Base-by-base conservation (phyloP, 2,329 filamentous ascomycete species). In the Fusarium hostae region DNA sequence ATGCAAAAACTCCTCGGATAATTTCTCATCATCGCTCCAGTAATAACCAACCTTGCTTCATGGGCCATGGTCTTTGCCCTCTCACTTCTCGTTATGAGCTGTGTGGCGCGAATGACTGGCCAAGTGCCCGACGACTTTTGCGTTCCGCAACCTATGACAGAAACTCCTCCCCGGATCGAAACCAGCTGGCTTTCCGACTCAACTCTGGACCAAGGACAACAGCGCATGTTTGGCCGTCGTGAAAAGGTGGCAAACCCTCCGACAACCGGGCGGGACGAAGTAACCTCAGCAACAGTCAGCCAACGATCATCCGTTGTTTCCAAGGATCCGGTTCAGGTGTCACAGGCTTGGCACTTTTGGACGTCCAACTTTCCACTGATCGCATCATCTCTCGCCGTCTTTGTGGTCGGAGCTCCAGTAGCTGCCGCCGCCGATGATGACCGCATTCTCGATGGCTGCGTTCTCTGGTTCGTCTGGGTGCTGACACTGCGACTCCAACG, bases 391-490 rank as follows among this genome's bases (percentile, higher is more conserved):
- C 34, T 79, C 10, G 65, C 77, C 12, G 77, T 83, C 13, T 70
- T 83, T 6, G 35, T 77, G 2, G 37, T 86, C 11, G 85, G 85
- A 4, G 65, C 85, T 0, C 86, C 86, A 0, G 63, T 87, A 1
- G 81, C 84, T 1, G 70, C 76, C 5, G 43, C 62, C 0, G 68
- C 72, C 0, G 62, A 75, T 4, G 81, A 82, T 55, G 80, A 83
- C 26, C 79, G 82, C 1, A 74, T 82, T 4, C 79, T 89, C 7
- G 83, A 88, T 40, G 83, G 83, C 1, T 83, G 82, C 28, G 78
- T 84, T 16, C 77, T 88, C 7, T 83, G 86, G 74, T 83, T 85
- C 41, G 69, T 85, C 44, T 90, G 88, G 88, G 80, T 84, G 15
- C 74, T 78, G 20, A 80, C 81, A 9, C 79, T 84, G 5, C 75